phyloP scores from a whole-genome alignment of 2,329 filamentous ascomycete genomes.

The Ophiostoma tasmaniense region DNA sequence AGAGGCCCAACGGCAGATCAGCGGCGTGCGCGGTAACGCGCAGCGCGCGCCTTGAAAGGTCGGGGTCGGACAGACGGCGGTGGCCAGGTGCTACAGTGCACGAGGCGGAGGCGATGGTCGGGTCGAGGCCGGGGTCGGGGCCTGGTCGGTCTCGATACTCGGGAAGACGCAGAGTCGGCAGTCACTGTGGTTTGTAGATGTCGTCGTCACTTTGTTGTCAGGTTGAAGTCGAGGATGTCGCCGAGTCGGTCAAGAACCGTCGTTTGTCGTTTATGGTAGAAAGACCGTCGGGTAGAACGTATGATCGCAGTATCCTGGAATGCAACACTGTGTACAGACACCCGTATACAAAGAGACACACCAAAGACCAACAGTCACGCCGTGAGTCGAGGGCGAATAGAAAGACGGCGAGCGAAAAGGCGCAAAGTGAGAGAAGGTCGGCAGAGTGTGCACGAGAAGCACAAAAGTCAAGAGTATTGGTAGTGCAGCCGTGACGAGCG shows the following conservation, averaged over 20 bases:
- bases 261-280: not conserved
- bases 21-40: conserved; percentile 16
- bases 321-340: not conserved
- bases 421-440: not conserved
- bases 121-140: not conserved
- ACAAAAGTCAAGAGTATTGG: not conserved
- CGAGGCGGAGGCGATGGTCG: not conserved
- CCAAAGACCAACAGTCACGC: not conserved
- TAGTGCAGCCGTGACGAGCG: not conserved
- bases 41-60: conserved; percentile 13
- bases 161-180: not conserved
- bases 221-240: not conserved
- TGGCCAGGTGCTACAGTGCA: not conserved
- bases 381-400: not conserved
- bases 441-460: not conserved
- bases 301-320: not conserved
- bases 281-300: not conserved
- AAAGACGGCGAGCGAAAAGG: not conserved
- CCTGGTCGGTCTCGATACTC: not conserved
- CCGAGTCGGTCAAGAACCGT: not conserved
- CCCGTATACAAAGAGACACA: not conserved
- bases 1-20: not conserved
- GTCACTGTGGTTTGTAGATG: not conserved
- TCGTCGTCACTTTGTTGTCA: not conserved
- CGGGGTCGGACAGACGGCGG: not conserved